Percentiles rank a stretch among this genome's conserved stretches.
Conservation (phyloP, 768 basidiomycete genomes). For the Royoungia palumana region DNA sequence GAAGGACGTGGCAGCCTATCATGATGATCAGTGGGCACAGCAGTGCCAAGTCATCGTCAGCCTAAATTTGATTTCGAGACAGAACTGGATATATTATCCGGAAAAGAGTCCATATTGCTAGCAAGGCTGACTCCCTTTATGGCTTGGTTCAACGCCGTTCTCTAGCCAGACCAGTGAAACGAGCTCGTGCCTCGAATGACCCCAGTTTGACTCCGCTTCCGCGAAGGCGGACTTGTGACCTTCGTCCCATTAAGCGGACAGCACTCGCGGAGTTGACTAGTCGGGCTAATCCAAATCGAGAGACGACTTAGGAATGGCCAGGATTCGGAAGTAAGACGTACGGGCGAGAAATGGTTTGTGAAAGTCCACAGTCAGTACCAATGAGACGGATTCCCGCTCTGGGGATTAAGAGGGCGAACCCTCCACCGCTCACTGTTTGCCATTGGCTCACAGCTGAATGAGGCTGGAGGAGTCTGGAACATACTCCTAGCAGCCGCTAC, state of each 20-base stretch:
- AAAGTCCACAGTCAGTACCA: background rate
- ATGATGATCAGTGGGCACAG: too few relatives aligned
- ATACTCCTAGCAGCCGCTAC: background rate
- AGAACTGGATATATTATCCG: background rate
- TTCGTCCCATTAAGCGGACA: slow-evolving; percentile 13
- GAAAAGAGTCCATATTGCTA: background rate
- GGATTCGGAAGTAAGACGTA: background rate
- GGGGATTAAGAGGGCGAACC: background rate
- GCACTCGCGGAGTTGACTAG: slow-evolving; percentile 32
- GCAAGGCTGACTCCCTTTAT: background rate
- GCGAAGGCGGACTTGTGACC: slow-evolving; percentile 28
- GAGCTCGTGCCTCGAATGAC: background rate
- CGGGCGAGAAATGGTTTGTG: background rate
- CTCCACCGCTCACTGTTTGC: background rate
- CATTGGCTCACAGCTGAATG: background rate
- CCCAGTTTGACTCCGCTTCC: slow-evolving; percentile 26
- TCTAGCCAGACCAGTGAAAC: background rate
- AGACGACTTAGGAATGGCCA: slow-evolving; percentile 15
- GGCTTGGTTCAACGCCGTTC: background rate
- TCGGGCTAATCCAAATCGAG: slow-evolving; percentile 29
- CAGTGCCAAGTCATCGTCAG: too few relatives aligned
- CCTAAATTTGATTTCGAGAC: too few relatives aligned
- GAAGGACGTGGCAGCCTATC: too few relatives aligned
- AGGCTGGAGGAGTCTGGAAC: background rate
- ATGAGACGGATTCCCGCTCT: background rate